Percentiles rank a stretch among this genome's conserved stretches.
Conservation (phyloP, 768 basidiomycete genomes). For the Pisolithus tinctorius region DNA sequence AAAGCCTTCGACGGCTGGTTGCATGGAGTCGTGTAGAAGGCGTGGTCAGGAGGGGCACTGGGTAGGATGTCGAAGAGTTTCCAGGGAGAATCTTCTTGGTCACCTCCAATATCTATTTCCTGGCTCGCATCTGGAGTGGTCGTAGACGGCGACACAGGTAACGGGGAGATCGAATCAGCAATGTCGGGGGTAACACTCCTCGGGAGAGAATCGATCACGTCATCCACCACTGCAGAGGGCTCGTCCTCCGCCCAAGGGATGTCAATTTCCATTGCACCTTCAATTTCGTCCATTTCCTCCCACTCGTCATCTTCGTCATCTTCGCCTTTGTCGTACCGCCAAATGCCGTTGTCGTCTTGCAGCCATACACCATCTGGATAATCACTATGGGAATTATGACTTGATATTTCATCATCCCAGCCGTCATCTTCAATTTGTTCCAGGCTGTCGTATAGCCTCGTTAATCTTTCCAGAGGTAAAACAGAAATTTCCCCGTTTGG, state of each 20-base stretch:
- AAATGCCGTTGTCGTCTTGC: constrained; percentile 34
- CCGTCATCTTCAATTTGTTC: constrained; percentile 72
- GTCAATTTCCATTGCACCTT: constrained; percentile 32
- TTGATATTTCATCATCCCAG: constrained; percentile 39
- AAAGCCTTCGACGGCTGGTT: constrained; percentile 68
- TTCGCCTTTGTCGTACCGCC: constrained; percentile 25
- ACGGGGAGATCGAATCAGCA: constrained; percentile 16
- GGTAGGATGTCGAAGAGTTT: constrained; percentile 77
- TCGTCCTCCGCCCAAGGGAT: constrained; percentile 23
- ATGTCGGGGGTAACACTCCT: constrained; percentile 14
- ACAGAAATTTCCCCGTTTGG: constrained; percentile 44
- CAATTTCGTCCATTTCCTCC: constrained; percentile 30
- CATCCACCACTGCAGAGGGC: constrained; percentile 11
- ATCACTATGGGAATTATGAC: constrained; percentile 33
- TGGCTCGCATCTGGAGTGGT: constrained; percentile 28
- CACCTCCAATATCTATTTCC: constrained; percentile 22
- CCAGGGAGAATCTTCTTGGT: constrained; percentile 49
- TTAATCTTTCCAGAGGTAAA: constrained; percentile 63
- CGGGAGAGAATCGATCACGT: constrained; percentile 10
- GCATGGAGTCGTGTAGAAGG: constrained; percentile 58
- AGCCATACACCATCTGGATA: constrained; percentile 37
- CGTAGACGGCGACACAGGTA: constrained; percentile 21
- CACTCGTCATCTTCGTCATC: constrained; percentile 37
- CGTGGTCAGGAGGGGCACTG: constrained; percentile 75
- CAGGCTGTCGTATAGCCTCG: constrained; percentile 71